Conservation (phyloP, 73 alveolate species). For the Breviolum minutum region DNA sequence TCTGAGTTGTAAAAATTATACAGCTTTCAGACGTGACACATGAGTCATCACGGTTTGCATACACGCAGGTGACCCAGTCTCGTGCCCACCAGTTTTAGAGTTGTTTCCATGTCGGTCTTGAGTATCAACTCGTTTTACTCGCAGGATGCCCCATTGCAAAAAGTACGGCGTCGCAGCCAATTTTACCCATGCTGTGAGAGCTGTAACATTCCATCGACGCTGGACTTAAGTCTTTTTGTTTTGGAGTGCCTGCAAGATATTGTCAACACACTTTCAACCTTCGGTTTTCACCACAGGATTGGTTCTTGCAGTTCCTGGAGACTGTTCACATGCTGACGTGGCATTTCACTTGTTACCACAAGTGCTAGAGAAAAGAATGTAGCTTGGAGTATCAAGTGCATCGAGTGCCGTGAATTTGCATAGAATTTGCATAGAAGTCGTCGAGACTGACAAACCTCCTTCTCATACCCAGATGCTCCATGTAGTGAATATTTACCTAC, state of each 20-base stretch:
- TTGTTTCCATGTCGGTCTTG: no score
- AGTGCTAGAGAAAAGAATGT: constrained; percentile 1
- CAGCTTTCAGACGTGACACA: no score
- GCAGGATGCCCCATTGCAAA: constrained; percentile 15
- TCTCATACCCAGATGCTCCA: not conserved
- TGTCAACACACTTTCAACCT: no score
- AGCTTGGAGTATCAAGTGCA: not conserved
- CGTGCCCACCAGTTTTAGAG: not conserved
- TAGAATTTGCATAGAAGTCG: not conserved
- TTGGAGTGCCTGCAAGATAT: not conserved
- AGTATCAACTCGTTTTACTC: no score
- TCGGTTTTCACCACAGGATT: not conserved
- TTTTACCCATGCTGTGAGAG: not conserved
- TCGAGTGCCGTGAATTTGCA: not conserved
- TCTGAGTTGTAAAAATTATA: no score
- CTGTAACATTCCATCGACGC: not conserved
- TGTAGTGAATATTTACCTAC: not conserved
- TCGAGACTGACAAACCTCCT: not conserved
- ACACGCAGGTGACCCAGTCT: not conserved
- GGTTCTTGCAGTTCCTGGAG: constrained; percentile 31
- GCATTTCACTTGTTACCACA: not conserved
- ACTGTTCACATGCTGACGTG: not conserved
- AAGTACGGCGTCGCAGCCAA: not conserved
- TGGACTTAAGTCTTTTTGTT: not conserved
- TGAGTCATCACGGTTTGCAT: no score